phyloP scores from a whole-genome alignment of 768 basidiomycete genomes.

The Hericium alpestre region DNA sequence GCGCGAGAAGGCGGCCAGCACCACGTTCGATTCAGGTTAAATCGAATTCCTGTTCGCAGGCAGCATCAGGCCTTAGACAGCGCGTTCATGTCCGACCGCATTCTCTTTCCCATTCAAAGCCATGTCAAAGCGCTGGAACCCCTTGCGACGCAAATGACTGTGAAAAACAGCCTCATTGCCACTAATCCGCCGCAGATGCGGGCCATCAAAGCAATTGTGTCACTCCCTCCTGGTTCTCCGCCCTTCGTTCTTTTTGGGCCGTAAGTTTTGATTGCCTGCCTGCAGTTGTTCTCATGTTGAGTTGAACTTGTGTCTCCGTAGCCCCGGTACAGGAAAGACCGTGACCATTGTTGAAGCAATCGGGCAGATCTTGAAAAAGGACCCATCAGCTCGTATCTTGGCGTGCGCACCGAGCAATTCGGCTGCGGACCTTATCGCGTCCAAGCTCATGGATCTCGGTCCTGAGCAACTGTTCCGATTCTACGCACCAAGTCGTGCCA shows the following conservation, averaged over 20 bases:
- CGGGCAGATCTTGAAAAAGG: slow-evolving; percentile 34
- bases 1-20: slow-evolving; percentile 28
- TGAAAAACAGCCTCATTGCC: slow-evolving; percentile 22
- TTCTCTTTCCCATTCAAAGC: slow-evolving; percentile 34
- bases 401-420: slow-evolving; percentile 63
- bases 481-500: slow-evolving; percentile 42
- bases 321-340: slow-evolving; percentile 61
- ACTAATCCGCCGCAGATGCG: slow-evolving; percentile 38
- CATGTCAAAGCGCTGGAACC: slow-evolving; percentile 1
- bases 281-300: background rate
- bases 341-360: slow-evolving; percentile 57
- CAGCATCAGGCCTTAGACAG: slow-evolving; percentile 42
- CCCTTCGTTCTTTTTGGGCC: slow-evolving; percentile 58
- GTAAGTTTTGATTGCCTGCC: slow-evolving; percentile 26
- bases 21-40: slow-evolving; percentile 46
- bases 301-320: slow-evolving; percentile 11
- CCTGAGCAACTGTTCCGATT: slow-evolving; percentile 40
- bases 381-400: slow-evolving; percentile 38
- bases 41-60: slow-evolving; percentile 40
- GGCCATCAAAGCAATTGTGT: slow-evolving; percentile 36
- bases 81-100: slow-evolving; percentile 23
- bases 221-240: slow-evolving; percentile 28
- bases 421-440: slow-evolving; percentile 48
- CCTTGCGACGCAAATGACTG: slow-evolving; percentile 14
- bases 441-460: slow-evolving; percentile 28